Percentiles rank a stretch among this genome's conserved stretches.
Evolutionary conservation across 1,284 basidiomycete species (phyloP).

Genomic region (Sanghuangporus weigelae): DNA sequence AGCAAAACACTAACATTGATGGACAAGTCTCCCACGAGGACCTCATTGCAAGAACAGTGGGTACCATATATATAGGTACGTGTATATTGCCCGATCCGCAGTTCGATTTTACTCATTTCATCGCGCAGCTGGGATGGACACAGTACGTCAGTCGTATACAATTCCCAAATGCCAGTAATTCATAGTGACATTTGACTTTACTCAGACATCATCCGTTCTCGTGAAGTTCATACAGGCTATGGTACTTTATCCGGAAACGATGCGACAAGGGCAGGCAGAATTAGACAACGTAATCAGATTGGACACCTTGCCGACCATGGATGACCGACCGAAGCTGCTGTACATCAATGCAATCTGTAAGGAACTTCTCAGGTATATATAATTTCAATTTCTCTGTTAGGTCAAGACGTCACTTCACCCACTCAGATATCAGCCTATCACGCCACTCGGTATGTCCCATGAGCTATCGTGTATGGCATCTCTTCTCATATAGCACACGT

Average conservation of each 20-base stretch:
- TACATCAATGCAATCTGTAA: conserved; percentile 22
- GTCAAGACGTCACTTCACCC: neutral
- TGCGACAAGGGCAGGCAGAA: conserved; percentile 21
- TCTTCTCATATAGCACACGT: neutral
- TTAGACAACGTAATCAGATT: conserved; percentile 22
- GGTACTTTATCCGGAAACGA: conserved; percentile 19
- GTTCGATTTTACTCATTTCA: neutral
- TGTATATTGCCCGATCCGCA: neutral
- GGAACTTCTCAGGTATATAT: conserved; percentile 19
- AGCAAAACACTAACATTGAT: neutral
- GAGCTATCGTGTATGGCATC: neutral
- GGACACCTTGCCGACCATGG: conserved; percentile 21
- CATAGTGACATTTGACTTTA: conserved; percentile 6
- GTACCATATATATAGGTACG: conserved; percentile 4
- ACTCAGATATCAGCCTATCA: conserved; percentile 13
- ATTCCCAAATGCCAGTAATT: neutral
- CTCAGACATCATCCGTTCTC: neutral
- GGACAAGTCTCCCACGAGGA: conserved; percentile 5
- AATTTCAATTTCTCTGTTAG: neutral
- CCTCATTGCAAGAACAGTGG: neutral
- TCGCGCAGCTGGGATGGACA: conserved; percentile 19
- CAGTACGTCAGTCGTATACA: conserved; percentile 5
- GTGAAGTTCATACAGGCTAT: conserved; percentile 19
- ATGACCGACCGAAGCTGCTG: conserved; percentile 21
- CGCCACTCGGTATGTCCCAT: conserved; percentile 7